Conservation (phyloP, 169 alveolate species). For the Cyclospora cayetanensis region DNA sequence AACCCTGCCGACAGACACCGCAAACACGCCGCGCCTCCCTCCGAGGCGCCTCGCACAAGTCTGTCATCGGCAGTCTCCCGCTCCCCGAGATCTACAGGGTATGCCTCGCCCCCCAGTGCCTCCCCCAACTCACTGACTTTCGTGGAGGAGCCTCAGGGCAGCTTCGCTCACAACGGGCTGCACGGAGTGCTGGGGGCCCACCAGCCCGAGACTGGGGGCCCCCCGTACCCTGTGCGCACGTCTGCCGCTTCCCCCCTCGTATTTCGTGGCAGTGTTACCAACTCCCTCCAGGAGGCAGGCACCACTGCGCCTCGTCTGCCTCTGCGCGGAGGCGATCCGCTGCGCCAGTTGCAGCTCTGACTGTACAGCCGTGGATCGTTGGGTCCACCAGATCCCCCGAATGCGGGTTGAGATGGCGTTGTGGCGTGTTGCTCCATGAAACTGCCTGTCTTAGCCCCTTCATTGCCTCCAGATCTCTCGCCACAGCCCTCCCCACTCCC, state of each 20-base stretch:
- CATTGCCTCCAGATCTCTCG: too few species aligned
- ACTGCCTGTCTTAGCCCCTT: too few species aligned
- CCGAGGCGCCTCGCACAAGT: neutral
- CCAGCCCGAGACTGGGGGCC: neutral
- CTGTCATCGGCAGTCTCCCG: neutral
- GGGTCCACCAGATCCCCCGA: too few species aligned
- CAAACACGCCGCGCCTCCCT: neutral
- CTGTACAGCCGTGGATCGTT: too few species aligned
- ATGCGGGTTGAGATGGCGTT: too few species aligned
- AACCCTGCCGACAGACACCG: neutral
- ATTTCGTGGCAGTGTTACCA: neutral
- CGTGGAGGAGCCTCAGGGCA: neutral
- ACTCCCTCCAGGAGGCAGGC: neutral
- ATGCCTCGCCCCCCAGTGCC: neutral
- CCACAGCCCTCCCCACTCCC: too few species aligned
- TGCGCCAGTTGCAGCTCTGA: too few species aligned
- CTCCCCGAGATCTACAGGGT: neutral
- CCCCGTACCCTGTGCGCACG: neutral
- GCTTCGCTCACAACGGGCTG: neutral
- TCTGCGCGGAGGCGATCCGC: too few species aligned
- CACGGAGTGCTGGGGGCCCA: neutral
- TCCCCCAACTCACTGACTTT: neutral
- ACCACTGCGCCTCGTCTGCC: neutral
- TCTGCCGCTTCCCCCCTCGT: neutral
- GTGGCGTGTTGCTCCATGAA: too few species aligned